Base-by-base conservation (phyloP, 2,329 filamentous ascomycete species). In the Colletotrichum navitas region DNA sequence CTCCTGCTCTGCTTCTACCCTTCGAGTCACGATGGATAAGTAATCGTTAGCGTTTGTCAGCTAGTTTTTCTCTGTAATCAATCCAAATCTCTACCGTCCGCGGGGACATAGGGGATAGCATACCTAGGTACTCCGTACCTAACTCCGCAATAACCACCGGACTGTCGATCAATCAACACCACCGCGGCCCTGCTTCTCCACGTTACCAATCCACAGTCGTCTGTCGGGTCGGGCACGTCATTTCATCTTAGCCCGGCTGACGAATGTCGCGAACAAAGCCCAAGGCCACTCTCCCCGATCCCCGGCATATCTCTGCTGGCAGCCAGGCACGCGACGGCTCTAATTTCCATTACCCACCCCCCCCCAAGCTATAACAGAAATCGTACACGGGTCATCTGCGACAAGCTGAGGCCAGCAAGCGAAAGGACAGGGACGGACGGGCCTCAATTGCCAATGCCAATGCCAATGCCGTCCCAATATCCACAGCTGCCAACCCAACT, bases 11-110 rank as follows among this genome's bases (percentile, higher is more conserved):
- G 29, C 43, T 45, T 39, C 39, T n/a, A 32, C 14, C 39, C 41
- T 47, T 39, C 58, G 34, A 43, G 51, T 66, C 43, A 47, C 10
- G 43, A 47, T 47, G 43, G 21, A 24, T n/a, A 47, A 47, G 62
- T 63, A 63, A 63, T 62, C 58, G 29, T 47, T 49, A n/a, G 26
- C 65, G 65, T 71, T 71, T 71, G 68, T 71, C 64, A 71, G 68
- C 68, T 59, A 34, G 51, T 47, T 36, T 36, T 68, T 66, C 47
- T 70, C 67, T 55, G 67, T 63, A 68, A 68, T 68, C 65, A 52
- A 59, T 12, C 21, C 43, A 18, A 24, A 49, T 58, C 68, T 59
- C 68, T 41, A 36, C 67, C 67, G 45, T 49, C 49, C 34, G 34
- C 62, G 51, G 55, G 68, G 63, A 62, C 39, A 41, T 54, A 68